Evolutionary conservation across 352 stramenopile species (phyloP), one percentile per base, ranked within the genome.

Genomic region (Pythium oligandrum): DNA sequence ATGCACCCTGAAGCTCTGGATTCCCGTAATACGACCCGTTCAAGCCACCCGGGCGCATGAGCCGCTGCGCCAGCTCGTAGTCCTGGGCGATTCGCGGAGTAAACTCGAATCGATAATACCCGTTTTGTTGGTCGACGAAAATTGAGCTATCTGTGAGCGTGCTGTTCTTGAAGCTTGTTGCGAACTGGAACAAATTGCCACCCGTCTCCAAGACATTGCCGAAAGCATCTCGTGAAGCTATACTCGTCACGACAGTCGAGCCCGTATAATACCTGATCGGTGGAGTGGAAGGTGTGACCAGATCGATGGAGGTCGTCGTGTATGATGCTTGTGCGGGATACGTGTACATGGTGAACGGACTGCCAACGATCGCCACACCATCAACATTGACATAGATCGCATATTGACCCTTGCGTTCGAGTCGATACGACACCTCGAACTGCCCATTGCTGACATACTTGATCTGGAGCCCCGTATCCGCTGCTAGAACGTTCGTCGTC

Each of bases 341-440:
- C 7, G 59, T 71, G 58, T 86, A 85, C 51, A 89, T 71, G 0
- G 59, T 67, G 46, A 89, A 89, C 30, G 78, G 78, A 43, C 70
- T 86, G 7, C 54, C 66, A 7, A 50, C 11, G 17, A 89, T 60
- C 3, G 61, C 60, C 6, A 75, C 64, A 4, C 58, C 51, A 56
- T 86, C 59, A 9, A 87, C 71, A 1, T 59, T 50, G 7, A 87
- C 72, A 2, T 67, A 58, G 36, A 87, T 64, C 3, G 54, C 67
- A 59, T 86, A 87, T 0, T 44, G 42, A 0, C 78, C 78, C 47
- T 84, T 87, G 6, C 44, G 10, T 4, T 55, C 48, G 17, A 87
- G 38, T 3, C 44, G 61, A 36, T 89, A 89, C 4, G 57, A 64
- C 11, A 87, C 70, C 4, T 57, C 3, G 47, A 72, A 89, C 30